Evolutionary conservation across 495 filamentous ascomycete genomes (phyloP), one percentile per base, ranked within the genome.

Genomic region (Trichoderma asperelloides): DNA sequence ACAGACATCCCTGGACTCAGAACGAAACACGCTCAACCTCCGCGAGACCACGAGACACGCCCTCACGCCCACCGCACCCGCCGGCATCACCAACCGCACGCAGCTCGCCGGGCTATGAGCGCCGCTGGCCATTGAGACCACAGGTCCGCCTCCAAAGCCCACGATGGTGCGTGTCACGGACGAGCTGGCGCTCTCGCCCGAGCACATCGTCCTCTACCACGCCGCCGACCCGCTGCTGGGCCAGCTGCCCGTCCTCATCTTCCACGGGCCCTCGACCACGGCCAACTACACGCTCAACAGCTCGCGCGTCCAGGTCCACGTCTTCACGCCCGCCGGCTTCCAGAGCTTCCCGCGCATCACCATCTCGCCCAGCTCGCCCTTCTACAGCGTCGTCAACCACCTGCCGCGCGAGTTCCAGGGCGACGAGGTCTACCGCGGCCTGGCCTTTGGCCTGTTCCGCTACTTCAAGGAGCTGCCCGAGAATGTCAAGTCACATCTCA

Each of bases 391-490:
- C 39, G 93, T 98, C 73, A 88, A 89, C 73, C 87, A 96, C 74
- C 84, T 99, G n/a, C 91, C 96, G 27, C 87, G 90, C 67, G 93
- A 96, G 72, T 91, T 91, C 76, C 95, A 98, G 81, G 94, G 93
- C 49, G 91, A 97, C 74, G 93, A 96, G 74, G 79, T 96, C 41
- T 91, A 86, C 76, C 88, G 95, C 21, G 95, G 90, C 1, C 81
- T 99, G 51, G 95, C 95, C 43, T 93, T 98, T 75, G 89, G 91
- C 63, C 81, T 98, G 74, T 83, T 91, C 74, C 98, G 94, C 74
- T 99, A 97, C 78, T 98, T 97, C 70, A 83, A 84, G 40, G 93
- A 96, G 74, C 78, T 98, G 62, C 89, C 93, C 18, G 87, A 91
- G 49, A 78, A 80, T 33, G 84, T 93, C 68, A 96, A 91, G 79